These are phyloP conservation scores for Tanacetum coccineum DNA, from an alignment of 129 eudicot genomes.

Conservation along the genomic window DNA sequence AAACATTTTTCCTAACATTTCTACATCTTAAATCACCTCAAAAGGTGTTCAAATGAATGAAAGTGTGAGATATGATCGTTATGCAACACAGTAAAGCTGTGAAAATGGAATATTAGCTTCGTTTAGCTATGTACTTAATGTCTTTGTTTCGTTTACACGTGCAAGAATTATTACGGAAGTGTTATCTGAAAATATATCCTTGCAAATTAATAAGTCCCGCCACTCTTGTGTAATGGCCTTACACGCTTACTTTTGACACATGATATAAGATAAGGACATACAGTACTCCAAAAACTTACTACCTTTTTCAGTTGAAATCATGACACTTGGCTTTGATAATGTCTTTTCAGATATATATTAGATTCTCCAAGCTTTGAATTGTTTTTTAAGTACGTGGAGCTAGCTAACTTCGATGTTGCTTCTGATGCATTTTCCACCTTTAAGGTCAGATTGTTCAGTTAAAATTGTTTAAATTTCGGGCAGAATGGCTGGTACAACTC, in stretches of 20 bases:
- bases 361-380: slow-evolving; percentile 95
- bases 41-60: slow-evolving; percentile 1
- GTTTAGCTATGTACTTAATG: not conserved
- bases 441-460: slow-evolving; percentile 60
- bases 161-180: not conserved
- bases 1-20: not conserved
- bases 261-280: not conserved
- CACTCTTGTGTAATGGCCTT: not conserved
- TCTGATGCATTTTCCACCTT: slow-evolving; percentile 97
- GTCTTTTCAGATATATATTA: slow-evolving; percentile 72
- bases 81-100: not conserved
- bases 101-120: not conserved
- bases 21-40: not conserved
- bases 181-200: not conserved
- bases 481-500: not conserved
- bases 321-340: slow-evolving; percentile 12
- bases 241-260: not conserved
- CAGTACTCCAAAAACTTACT: not conserved
- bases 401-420: slow-evolving; percentile 88
- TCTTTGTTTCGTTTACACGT: not conserved
- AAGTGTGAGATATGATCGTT: not conserved
- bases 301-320: slow-evolving; percentile 4
- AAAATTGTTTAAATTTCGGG: slow-evolving; percentile 16
- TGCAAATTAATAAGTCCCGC: not conserved
- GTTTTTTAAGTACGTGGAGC: slow-evolving; percentile 89